Evolutionary conservation across 345 rosid genomes (phyloP).

Genomic region (Alliaria petiolata): DNA sequence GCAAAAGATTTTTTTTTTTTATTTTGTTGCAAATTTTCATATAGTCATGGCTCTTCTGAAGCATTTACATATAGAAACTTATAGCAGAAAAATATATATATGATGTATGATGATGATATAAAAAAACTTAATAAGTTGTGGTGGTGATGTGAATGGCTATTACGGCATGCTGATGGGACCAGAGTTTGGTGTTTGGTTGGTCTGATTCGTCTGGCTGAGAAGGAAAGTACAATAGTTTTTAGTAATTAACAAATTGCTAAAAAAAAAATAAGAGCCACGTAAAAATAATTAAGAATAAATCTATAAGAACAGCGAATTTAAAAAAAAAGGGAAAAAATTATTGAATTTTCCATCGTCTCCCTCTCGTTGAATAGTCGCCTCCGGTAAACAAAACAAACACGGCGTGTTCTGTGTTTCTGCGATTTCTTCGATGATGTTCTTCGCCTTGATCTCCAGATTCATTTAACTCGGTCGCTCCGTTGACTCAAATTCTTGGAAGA

Average conservation of each 20-base stretch:
- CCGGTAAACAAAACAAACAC: slow-evolving; percentile 12
- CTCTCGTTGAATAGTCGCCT: slow-evolving; percentile 9
- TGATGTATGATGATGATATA: not conserved
- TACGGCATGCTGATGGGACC: slow-evolving; percentile 19
- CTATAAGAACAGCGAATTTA: too few relatives aligned
- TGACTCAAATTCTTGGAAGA: not conserved
- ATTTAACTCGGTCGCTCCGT: not conserved
- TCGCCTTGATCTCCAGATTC: slow-evolving; percentile 1
- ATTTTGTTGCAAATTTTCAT: too few relatives aligned
- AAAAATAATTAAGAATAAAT: not conserved
- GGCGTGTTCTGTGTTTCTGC: slow-evolving; percentile 9
- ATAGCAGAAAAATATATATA: too few relatives aligned
- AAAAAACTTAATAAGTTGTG: too few relatives aligned
- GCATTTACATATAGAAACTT: too few relatives aligned
- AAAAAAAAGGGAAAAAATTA: not conserved
- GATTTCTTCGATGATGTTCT: slow-evolving; percentile 19
- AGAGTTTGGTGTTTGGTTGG: slow-evolving; percentile 29
- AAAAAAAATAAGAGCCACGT: slow-evolving; percentile 16
- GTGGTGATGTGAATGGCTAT: too few relatives aligned
- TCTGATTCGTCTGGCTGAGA: slow-evolving; percentile 27
- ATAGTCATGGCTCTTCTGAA: too few relatives aligned
- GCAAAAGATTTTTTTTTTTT: too few relatives aligned
- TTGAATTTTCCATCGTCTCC: not conserved
- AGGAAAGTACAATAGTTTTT: not conserved
- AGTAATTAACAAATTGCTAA: too few relatives aligned